These are phyloP conservation scores for Coniosporium tulheliwenetii DNA, from an alignment of 2,329 filamentous ascomycete species.

Conservation along the genomic window DNA sequence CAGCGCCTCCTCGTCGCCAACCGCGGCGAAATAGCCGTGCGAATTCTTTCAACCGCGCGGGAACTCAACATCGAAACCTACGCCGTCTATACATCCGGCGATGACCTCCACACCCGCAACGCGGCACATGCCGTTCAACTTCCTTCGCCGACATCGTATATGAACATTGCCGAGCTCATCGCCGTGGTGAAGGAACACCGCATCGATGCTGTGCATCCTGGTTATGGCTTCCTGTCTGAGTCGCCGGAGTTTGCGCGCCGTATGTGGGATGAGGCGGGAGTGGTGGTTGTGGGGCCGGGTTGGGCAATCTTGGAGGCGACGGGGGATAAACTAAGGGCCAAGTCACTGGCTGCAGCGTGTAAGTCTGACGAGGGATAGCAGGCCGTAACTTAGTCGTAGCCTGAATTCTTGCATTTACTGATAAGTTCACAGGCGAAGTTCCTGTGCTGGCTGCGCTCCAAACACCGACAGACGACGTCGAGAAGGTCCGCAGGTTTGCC, in stretches of 20 bases:
- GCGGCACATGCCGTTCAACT: conserved; percentile 36
- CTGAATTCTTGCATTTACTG: no score
- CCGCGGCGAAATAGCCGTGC: conserved; percentile 48
- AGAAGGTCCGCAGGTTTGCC: conserved; percentile 42
- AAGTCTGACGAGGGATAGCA: conserved; percentile 1
- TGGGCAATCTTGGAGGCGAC: conserved; percentile 41
- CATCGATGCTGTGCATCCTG: conserved; percentile 42
- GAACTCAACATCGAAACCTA: conserved; percentile 42
- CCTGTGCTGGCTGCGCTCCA: conserved; percentile 34
- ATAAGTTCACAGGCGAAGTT: conserved; percentile 19
- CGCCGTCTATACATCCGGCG: conserved; percentile 38
- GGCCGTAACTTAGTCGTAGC: no score
- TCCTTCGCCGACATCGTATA: conserved; percentile 34
- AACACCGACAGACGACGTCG: conserved; percentile 24
- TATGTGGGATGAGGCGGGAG: conserved; percentile 33
- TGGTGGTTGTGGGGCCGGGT: conserved; percentile 38
- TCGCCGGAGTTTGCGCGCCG: conserved; percentile 32
- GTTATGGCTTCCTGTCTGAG: conserved; percentile 48
- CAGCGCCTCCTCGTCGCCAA: conserved; percentile 38
- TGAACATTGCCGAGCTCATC: conserved; percentile 34
- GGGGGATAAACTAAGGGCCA: conserved; percentile 40
- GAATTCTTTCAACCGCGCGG: conserved; percentile 43
- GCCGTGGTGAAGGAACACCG: conserved; percentile 29
- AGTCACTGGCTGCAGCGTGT: conserved; percentile 34
- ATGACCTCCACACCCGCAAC: conserved; percentile 37